Percentiles rank a stretch among this genome's conserved stretches.
Conservation (phyloP, 2,329 filamentous ascomycete genomes). For the Penicillium crustosum region DNA sequence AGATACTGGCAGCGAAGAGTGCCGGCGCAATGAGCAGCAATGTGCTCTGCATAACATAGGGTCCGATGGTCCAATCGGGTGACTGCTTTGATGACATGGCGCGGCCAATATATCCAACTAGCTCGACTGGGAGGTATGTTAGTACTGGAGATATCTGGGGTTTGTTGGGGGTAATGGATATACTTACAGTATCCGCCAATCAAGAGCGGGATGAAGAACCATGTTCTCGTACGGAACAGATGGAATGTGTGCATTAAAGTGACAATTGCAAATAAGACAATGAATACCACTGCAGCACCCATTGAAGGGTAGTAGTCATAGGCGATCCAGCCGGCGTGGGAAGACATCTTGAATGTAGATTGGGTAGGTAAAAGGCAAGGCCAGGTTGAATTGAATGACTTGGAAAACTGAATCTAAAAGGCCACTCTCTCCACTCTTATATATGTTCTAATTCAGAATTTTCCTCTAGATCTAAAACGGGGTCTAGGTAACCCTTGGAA, state of each 20-base stretch:
- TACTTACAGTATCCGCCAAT: constrained; percentile 40
- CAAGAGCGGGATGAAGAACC: constrained; percentile 31
- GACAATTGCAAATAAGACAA: constrained; percentile 22
- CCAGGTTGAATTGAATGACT: not conserved
- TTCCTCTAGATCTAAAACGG: not conserved
- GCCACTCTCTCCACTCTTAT: not conserved
- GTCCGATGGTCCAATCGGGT: constrained; percentile 25
- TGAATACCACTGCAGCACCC: constrained; percentile 26
- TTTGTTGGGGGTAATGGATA: not conserved
- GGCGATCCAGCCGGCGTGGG: constrained; percentile 6
- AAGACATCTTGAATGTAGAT: constrained; percentile 1
- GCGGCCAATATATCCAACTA: constrained; percentile 54
- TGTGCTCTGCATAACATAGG: constrained; percentile 29
- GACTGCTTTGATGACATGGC: constrained; percentile 42
- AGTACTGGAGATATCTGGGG: not conserved
- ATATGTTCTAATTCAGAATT: not conserved
- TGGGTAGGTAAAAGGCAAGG: not conserved
- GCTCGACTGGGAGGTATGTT: constrained; percentile 45
- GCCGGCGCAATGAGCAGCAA: constrained; percentile 28
- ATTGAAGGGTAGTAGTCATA: constrained; percentile 29
- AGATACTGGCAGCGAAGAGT: constrained; percentile 31
- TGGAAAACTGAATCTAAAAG: not conserved
- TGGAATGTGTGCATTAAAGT: constrained; percentile 25
- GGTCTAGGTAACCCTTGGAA: not conserved
- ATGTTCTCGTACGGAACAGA: constrained; percentile 24